These are phyloP conservation scores for Metschnikowia amazonensis DNA, from an alignment of 805 yeast genomes.

Conservation along the genomic window DNA sequence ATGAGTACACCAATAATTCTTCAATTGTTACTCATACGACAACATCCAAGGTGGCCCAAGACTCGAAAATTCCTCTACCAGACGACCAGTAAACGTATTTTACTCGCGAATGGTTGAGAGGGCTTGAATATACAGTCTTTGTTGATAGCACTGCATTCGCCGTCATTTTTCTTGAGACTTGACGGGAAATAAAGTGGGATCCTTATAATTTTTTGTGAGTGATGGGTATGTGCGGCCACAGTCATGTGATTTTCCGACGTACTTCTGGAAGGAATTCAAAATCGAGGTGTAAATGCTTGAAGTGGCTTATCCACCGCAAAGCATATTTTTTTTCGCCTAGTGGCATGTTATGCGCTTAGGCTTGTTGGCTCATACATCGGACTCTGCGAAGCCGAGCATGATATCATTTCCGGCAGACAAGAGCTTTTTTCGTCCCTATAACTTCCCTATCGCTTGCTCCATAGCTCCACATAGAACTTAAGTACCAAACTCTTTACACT, in stretches of 20 bases:
- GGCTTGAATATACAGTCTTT: not conserved
- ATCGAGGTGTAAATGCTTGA: too few relatives aligned
- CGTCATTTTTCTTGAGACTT: not conserved
- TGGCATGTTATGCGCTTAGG: constrained; percentile 3
- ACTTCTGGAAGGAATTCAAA: not conserved
- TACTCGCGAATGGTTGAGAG: not conserved
- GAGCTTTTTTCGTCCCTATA: constrained; percentile 7
- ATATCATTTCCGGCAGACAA: constrained; percentile 8
- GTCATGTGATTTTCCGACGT: not conserved
- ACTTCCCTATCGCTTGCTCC: constrained; percentile 5
- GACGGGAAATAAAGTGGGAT: not conserved
- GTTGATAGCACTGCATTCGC: not conserved
- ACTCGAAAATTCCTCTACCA: too few relatives aligned
- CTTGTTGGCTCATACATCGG: constrained; percentile 10
- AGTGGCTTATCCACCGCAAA: not conserved
- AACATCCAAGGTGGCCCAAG: not conserved
- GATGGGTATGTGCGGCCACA: not conserved
- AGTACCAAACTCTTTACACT: not conserved
- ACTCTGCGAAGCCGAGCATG: constrained; percentile 18
- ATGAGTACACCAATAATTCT: constrained; percentile 25
- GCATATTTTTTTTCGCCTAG: not conserved
- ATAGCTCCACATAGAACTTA: not conserved
- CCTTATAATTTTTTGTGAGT: not conserved
- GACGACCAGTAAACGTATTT: not conserved
- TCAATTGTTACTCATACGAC: not conserved